Evolutionary conservation across 2,329 filamentous ascomycete species (phyloP).

Genomic region (Cladobotryum protrusum): DNA sequence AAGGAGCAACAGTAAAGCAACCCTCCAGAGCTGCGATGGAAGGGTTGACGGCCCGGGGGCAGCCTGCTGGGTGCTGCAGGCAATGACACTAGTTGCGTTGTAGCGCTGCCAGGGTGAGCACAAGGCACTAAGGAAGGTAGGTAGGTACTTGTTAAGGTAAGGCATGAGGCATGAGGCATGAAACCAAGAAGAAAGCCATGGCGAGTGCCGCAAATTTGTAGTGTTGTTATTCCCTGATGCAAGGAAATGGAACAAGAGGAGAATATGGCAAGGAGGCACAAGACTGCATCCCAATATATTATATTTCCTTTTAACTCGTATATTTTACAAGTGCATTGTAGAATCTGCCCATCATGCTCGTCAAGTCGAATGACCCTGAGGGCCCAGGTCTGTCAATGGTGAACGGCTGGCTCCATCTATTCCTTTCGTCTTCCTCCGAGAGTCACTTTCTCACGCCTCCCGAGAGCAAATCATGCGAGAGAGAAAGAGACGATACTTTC

Average conservation of each 20-base stretch:
- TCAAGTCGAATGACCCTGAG: no score
- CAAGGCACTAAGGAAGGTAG: neutral
- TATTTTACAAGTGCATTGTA: no score
- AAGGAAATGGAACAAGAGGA: no score
- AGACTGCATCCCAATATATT: no score
- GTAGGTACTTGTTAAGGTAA: neutral
- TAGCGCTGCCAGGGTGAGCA: neutral
- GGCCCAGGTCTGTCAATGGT: no score
- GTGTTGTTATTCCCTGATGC: no score
- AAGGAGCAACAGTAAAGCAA: neutral
- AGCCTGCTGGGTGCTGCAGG: constrained; percentile 1
- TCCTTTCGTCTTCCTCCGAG: neutral
- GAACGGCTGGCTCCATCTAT: neutral
- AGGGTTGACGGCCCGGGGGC: constrained; percentile 2
- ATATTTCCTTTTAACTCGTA: no score
- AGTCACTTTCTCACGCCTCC: neutral
- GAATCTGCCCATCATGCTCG: no score
- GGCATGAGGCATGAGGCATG: no score
- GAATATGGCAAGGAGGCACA: no score
- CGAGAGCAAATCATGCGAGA: neutral
- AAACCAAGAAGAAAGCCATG: no score
- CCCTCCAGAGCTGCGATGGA: neutral
- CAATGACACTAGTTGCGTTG: neutral
- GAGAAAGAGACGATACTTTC: neutral
- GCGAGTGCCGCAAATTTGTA: no score